phyloP scores from a whole-genome alignment of 257 asterid species.

The Ilex asprella region DNA sequence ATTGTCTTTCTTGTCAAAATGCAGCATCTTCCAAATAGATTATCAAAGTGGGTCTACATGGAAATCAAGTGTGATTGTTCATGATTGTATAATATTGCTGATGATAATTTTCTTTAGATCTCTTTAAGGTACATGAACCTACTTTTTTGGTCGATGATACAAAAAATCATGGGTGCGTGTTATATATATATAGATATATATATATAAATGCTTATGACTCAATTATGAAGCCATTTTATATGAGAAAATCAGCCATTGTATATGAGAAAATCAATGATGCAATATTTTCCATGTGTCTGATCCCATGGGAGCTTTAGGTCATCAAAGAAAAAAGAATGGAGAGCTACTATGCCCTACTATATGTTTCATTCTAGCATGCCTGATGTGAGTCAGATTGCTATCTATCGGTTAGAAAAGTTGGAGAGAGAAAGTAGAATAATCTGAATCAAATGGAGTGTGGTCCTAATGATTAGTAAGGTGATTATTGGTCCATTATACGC shows the following conservation, averaged over 20 bases:
- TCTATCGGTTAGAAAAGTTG: conserved; percentile 4
- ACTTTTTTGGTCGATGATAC: conserved; percentile 9
- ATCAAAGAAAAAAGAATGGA: no score
- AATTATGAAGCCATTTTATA: conserved; percentile 10
- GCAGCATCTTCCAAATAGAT: no score
- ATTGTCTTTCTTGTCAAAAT: no score
- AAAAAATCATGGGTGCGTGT: conserved; percentile 10
- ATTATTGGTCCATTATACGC: conserved; percentile 19
- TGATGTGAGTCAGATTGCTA: conserved; percentile 18
- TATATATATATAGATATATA: background rate
- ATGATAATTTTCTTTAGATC: conserved; percentile 2
- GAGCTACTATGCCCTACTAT: no score
- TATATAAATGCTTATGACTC: conserved; percentile 5
- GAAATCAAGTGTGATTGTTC: conserved; percentile 23
- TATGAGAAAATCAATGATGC: no score
- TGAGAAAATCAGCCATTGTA: background rate
- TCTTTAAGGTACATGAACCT: conserved; percentile 14
- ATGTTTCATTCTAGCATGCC: no score
- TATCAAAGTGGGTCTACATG: conserved; percentile 8
- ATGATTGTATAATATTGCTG: conserved; percentile 11
- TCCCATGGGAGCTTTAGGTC: no score
- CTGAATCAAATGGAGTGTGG: conserved; percentile 22
- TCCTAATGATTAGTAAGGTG: conserved; percentile 41
- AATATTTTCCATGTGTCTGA: no score
- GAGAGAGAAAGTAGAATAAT: conserved; percentile 7